Percentiles rank a stretch among this genome's conserved stretches.
These are phyloP conservation scores for Scleroderma citrinum DNA, from an alignment of 768 basidiomycete species.

Conservation along the genomic window DNA sequence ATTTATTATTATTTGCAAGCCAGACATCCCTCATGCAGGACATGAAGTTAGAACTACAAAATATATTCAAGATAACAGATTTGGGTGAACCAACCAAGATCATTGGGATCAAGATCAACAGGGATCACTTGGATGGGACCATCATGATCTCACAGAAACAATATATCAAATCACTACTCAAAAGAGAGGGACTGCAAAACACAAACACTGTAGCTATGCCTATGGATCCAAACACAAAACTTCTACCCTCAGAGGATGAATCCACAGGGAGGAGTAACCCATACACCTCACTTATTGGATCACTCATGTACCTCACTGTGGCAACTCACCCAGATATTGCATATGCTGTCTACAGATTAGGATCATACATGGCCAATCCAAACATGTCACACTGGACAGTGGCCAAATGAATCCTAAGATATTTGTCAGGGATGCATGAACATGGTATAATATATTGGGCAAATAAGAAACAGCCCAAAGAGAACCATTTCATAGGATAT, in stretches of 20 bases:
- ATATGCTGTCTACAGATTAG: constrained; percentile 7
- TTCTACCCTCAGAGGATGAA: background rate
- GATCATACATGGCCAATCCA: constrained; percentile 7
- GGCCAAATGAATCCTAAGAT: constrained; percentile 11
- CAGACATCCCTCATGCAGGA: background rate
- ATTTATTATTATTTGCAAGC: constrained; percentile 17
- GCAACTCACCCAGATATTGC: constrained; percentile 11
- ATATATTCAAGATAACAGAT: constrained; percentile 15
- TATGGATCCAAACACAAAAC: background rate
- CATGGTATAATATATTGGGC: background rate
- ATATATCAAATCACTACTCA: constrained; percentile 6
- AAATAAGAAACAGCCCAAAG: background rate
- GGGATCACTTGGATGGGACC: background rate
- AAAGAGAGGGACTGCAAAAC: background rate
- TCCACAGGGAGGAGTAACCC: background rate
- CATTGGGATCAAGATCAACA: constrained; percentile 21
- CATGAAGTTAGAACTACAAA: constrained; percentile 7
- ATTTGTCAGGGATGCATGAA: constrained; percentile 4
- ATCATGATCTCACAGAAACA: background rate
- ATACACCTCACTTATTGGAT: constrained; percentile 10
- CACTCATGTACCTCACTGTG: constrained; percentile 18
- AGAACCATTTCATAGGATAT: constrained; percentile 9
- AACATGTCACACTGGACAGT: constrained; percentile 7
- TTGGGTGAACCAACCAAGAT: constrained; percentile 19
- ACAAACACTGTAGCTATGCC: constrained; percentile 5